Conservation (phyloP, 2,329 filamentous ascomycete genomes). For the Alternaria metachromatica region DNA sequence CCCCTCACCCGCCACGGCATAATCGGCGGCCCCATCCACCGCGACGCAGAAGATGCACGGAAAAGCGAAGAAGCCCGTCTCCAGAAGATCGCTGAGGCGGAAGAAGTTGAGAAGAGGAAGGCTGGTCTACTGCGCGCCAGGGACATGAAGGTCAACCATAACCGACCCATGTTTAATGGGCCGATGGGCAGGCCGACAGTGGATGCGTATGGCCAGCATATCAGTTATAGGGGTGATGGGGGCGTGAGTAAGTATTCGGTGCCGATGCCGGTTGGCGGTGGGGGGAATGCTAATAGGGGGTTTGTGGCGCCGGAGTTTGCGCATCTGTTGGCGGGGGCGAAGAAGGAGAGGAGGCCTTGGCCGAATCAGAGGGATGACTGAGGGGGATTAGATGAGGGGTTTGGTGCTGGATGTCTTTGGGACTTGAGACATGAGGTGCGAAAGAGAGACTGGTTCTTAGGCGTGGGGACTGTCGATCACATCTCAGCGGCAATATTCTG, state of each 20-base stretch:
- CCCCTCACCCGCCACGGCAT: background rate
- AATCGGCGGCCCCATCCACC: background rate
- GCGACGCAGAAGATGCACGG: background rate
- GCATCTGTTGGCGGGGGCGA: background rate
- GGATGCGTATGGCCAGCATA: constrained; percentile 1
- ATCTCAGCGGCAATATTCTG: too few species aligned
- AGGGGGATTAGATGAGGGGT: background rate
- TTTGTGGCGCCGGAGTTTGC: constrained; percentile 5
- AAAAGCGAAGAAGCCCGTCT: constrained; percentile 6
- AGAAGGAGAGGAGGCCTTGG: constrained; percentile 8
- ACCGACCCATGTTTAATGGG: constrained; percentile 31
- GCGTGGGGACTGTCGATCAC: too few species aligned
- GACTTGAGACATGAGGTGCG: background rate
- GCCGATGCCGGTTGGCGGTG: background rate
- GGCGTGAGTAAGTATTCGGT: background rate
- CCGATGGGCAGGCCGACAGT: background rate
- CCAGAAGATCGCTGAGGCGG: background rate
- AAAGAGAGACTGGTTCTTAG: background rate
- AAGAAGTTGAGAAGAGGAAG: background rate
- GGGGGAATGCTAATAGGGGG: background rate
- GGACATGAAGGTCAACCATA: constrained; percentile 1
- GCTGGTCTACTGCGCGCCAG: background rate
- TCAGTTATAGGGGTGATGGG: background rate
- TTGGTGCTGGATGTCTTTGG: background rate
- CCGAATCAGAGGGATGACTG: background rate